A percentile compares a stretch with the other conserved stretches of the same genome.
Evolutionary conservation across 202 grass and related monocot genomes (phyloP).

Genomic region (Carex sylvatica): DNA sequence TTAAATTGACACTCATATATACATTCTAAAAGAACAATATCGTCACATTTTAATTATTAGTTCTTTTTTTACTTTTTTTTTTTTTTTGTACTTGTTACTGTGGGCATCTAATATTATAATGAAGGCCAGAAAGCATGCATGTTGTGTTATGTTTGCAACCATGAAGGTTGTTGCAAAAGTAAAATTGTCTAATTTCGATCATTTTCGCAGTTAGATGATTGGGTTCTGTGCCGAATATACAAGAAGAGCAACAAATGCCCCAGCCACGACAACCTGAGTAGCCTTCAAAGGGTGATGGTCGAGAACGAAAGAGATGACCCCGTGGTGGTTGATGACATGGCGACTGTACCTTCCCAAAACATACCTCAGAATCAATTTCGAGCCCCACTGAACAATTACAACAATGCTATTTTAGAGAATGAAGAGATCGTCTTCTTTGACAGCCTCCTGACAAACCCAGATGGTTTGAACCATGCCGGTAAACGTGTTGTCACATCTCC

Average conservation of each 20-base stretch:
- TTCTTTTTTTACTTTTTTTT: not conserved
- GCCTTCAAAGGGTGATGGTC: slow-evolving; percentile 21
- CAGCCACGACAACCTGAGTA: not conserved
- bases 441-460: slow-evolving; percentile 42
- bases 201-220: slow-evolving; percentile 73
- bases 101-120: no score
- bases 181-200: not conserved
- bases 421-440: slow-evolving; percentile 71
- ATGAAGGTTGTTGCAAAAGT: not conserved
- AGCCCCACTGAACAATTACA: slow-evolving; percentile 35
- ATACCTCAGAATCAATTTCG: not conserved
- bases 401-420: slow-evolving; percentile 35
- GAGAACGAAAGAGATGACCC: slow-evolving; percentile 48
- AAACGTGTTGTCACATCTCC: slow-evolving; percentile 21
- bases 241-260: slow-evolving; percentile 70
- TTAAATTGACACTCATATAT: no score
- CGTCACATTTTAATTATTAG: not conserved
- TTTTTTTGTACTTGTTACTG: no score
- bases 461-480: not conserved
- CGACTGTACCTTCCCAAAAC: slow-evolving; percentile 8
- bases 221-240: slow-evolving; percentile 97
- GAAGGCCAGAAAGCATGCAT: no score
- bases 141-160: not conserved
- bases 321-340: slow-evolving; percentile 35
- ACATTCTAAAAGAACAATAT: not conserved